Base-by-base conservation (phyloP, 2,329 filamentous ascomycete species). In the Pseudodiploospora longispora region DNA sequence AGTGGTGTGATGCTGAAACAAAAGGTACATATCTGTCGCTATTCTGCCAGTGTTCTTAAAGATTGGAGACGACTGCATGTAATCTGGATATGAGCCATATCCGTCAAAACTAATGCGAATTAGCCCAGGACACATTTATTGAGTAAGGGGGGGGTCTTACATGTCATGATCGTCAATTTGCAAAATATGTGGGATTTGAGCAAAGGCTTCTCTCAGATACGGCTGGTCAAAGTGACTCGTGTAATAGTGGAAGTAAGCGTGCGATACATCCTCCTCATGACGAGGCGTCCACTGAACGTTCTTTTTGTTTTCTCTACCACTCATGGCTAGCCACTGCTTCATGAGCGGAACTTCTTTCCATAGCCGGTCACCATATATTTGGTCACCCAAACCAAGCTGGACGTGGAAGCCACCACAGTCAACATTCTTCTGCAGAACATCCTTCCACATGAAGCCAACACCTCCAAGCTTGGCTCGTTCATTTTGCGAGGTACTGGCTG, bases 181-280 rank as follows among this genome's bases (percentile, higher is more conserved):
- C 55, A 94, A 75, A 42, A 98, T 72, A 59, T 96, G 90, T 35
- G 93, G 93, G 50, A 98, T 96, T 68, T 98, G 93, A 27, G 93
- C 93, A 70, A 95, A 98, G 0, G 91, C 90, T 65, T 98, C 93
- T 48, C 93, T 75, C 52, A 98, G 65, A 63, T 94, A 91, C 6
- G 91, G 90, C 65, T 98, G 93, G 60, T 98, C 93, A 61, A 98
- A 97, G 63, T 97, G 91, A 54, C 89, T 95, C 1, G 90, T 95
- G 62, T 98, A 98, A 64, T 95, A 98, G 64, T 98, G 93, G 65
- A 98, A 98, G 68, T 95, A 98, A 6, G 93, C 90, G 65, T 97
- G 90, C 2, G 85, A 83, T 12, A 95, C 88, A 59, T 98, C 93
- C 59, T 98, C 91, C 59, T 98, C 89, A 56, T 97, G 87, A 40